Percentiles rank a stretch among this genome's conserved stretches.
Evolutionary conservation across 345 rosid species (phyloP).

Genomic region (Citrus sinensis): DNA sequence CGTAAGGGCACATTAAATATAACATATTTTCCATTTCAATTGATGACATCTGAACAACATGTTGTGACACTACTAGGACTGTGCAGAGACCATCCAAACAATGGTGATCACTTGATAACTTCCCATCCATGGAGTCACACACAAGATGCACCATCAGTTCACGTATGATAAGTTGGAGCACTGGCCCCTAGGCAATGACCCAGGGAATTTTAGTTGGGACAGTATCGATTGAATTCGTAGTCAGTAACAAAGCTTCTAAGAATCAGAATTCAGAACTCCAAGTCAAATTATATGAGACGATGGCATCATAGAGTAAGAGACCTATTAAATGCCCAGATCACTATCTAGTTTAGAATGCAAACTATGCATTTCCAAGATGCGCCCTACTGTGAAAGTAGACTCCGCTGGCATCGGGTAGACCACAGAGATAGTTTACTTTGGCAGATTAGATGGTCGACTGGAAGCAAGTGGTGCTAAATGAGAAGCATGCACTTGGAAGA

Average conservation of each 20-base stretch:
- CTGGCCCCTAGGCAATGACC: neutral
- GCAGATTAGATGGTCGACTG: neutral
- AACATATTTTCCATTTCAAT: neutral
- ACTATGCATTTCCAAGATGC: neutral
- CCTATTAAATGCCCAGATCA: neutral
- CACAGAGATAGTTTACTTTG: neutral
- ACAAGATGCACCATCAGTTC: neutral
- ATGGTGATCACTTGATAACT: neutral
- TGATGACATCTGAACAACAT: neutral
- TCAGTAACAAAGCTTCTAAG: neutral
- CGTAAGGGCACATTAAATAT: neutral
- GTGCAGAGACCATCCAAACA: neutral
- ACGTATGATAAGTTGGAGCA: neutral
- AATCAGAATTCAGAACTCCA: neutral
- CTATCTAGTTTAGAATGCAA: neutral
- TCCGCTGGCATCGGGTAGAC: neutral
- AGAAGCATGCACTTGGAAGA: neutral
- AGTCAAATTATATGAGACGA: neutral
- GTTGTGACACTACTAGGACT: neutral
- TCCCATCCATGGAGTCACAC: neutral
- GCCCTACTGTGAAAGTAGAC: neutral
- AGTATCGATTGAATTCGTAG: neutral
- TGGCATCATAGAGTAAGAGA: neutral
- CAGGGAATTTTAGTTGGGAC: neutral
- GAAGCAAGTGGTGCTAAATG: neutral